Conservation (phyloP, 2,329 filamentous ascomycete species). For the Pseudogymnoascus sp. region DNA sequence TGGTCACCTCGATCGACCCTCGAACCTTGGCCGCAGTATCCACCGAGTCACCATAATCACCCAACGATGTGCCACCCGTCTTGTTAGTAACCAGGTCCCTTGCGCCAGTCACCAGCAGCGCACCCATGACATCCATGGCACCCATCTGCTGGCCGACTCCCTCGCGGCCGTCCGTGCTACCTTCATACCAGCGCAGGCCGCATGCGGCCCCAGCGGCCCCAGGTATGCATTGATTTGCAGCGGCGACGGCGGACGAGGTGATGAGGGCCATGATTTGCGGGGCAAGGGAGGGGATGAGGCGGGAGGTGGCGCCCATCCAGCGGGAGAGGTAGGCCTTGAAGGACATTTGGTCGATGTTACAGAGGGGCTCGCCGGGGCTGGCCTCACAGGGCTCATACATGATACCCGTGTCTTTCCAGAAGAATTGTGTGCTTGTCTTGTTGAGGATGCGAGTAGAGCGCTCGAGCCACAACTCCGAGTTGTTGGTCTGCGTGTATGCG, state of each 20-base stretch:
- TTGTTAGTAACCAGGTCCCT: conserved; percentile 34
- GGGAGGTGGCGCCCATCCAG: conserved; percentile 48
- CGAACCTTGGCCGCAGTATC: conserved; percentile 20
- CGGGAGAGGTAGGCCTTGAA: conserved; percentile 58
- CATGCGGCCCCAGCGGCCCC: conserved; percentile 36
- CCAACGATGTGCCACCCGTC: conserved; percentile 48
- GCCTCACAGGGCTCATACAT: conserved; percentile 57
- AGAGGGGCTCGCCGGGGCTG: conserved; percentile 40
- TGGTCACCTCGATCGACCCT: conserved; percentile 18
- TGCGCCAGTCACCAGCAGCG: conserved; percentile 37
- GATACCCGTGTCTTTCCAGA: conserved; percentile 26
- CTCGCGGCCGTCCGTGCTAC: conserved; percentile 31
- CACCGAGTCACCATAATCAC: conserved; percentile 23
- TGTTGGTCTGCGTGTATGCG: conserved; percentile 32
- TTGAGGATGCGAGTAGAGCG: conserved; percentile 26
- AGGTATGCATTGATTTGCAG: conserved; percentile 44
- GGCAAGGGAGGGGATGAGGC: conserved; percentile 48
- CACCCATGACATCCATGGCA: conserved; percentile 40
- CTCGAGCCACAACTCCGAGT: conserved; percentile 27
- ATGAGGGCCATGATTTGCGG: conserved; percentile 43
- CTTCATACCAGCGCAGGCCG: conserved; percentile 37
- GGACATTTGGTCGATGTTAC: conserved; percentile 51
- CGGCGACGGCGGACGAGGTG: conserved; percentile 42
- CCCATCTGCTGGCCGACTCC: conserved; percentile 49
- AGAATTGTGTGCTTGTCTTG: conserved; percentile 27